Evolutionary conservation across 1,284 basidiomycete genomes (phyloP).

Genomic region (Dichomitus squalens): DNA sequence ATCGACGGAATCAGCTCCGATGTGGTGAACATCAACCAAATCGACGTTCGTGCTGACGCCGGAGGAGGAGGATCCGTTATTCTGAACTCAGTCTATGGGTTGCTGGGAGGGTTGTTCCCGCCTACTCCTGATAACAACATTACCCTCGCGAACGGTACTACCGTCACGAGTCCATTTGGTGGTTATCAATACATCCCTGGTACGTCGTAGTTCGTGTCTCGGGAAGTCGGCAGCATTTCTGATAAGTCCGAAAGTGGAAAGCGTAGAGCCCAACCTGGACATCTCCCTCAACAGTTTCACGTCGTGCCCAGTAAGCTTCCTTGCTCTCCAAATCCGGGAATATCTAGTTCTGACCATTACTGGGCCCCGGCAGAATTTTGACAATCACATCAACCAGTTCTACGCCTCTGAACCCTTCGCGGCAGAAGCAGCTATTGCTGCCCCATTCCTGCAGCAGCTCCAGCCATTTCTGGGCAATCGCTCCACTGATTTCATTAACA

Average conservation of each 20-base stretch:
- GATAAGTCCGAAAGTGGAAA: conserved; percentile 29
- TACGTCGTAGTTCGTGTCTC: neutral
- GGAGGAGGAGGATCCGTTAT: conserved; percentile 36
- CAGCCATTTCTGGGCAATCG: conserved; percentile 42
- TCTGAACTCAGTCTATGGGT: conserved; percentile 32
- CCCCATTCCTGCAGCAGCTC: conserved; percentile 45
- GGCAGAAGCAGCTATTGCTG: conserved; percentile 34
- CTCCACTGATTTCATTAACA: conserved; percentile 44
- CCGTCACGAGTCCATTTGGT: conserved; percentile 27
- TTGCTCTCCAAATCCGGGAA: neutral
- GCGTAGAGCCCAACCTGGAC: conserved; percentile 42
- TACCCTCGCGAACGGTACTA: conserved; percentile 44
- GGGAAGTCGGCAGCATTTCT: no score
- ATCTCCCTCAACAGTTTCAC: conserved; percentile 48
- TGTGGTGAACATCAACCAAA: conserved; percentile 24
- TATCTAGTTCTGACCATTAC: neutral
- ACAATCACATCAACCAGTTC: conserved; percentile 23
- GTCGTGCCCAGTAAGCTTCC: conserved; percentile 34
- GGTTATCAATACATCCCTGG: conserved; percentile 24
- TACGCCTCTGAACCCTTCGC: conserved; percentile 38
- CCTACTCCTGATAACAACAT: conserved; percentile 32
- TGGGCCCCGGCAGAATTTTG: conserved; percentile 25
- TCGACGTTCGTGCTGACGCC: conserved; percentile 25
- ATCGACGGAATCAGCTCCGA: conserved; percentile 37
- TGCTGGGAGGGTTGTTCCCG: conserved; percentile 39